Conservation (phyloP, 23 red algal genomes). For the Pyropia yezoensis region DNA sequence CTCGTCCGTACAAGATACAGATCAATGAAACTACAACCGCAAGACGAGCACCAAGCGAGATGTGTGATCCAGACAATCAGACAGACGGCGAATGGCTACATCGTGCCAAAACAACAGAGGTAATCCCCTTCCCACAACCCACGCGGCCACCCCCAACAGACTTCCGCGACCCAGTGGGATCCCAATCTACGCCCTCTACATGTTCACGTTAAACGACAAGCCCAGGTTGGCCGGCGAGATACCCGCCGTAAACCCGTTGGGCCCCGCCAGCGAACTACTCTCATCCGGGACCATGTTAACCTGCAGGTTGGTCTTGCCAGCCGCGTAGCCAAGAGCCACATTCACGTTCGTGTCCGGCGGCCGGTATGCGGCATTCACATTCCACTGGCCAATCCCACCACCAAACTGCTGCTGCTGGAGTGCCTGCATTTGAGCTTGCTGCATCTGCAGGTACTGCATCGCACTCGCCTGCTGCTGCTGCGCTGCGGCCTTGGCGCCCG, state of each 20-base stretch:
- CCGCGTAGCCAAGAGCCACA: slow-evolving; percentile 79
- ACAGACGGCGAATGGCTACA: no score
- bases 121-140: no score
- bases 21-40: no score
- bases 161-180: no score
- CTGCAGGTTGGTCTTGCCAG: slow-evolving; percentile 81
- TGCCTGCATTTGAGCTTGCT: slow-evolving; percentile 90
- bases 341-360: slow-evolving; percentile 98
- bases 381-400: slow-evolving; percentile 83
- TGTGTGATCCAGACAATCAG: no score
- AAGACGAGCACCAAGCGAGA: no score
- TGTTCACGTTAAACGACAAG: slow-evolving; percentile 81
- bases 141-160: no score
- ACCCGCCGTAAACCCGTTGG: slow-evolving; percentile 90
- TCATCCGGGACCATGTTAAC: slow-evolving; percentile 97
- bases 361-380: slow-evolving; percentile 80
- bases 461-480: slow-evolving; percentile 84
- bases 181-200: slow-evolving; percentile 16
- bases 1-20: no score
- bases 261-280: slow-evolving; percentile 63
- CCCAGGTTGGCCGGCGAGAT: slow-evolving; percentile 80
- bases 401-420: slow-evolving; percentile 90
- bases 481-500: slow-evolving; percentile 53
- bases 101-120: no score
- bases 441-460: slow-evolving; percentile 94